phyloP scores from a whole-genome alignment of 2,329 filamentous ascomycete species.

The Pseudogymnoascus sp. region DNA sequence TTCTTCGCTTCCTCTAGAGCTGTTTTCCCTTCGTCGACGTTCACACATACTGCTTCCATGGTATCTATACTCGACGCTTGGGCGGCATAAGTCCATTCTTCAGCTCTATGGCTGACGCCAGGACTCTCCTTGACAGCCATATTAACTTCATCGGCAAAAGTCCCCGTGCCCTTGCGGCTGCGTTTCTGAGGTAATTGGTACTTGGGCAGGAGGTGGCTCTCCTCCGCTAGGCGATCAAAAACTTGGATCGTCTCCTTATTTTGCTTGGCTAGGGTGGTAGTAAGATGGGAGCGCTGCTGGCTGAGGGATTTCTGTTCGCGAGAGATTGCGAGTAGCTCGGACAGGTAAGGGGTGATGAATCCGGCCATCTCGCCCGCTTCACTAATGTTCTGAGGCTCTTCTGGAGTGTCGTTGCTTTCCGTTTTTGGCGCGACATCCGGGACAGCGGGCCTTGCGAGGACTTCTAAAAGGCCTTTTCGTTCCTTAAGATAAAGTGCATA shows the following conservation, averaged over 20 bases:
- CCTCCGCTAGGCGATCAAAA: conserved; percentile 48
- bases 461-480: not conserved
- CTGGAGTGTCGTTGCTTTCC: not conserved
- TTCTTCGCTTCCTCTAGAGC: conserved; percentile 46
- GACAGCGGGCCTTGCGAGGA: conserved; percentile 15
- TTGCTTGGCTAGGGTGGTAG: conserved; percentile 41
- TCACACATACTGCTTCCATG: conserved; percentile 49
- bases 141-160: conserved; percentile 39
- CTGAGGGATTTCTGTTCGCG: conserved; percentile 49
- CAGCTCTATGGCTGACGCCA: conserved; percentile 37
- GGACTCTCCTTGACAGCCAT: conserved; percentile 32
- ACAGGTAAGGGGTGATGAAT: conserved; percentile 48
- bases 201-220: conserved; percentile 51
- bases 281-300: conserved; percentile 50
- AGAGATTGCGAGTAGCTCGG: conserved; percentile 43
- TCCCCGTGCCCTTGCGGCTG: conserved; percentile 18
- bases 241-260: conserved; percentile 41
- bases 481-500: conserved; percentile 5
- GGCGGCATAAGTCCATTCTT: conserved; percentile 51
- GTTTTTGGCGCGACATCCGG: conserved; percentile 13
- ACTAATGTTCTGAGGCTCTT: not conserved
- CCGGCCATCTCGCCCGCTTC: conserved; percentile 29
- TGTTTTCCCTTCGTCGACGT: conserved; percentile 48
- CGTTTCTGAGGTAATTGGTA: conserved; percentile 37
- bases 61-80: conserved; percentile 51